Conservation (phyloP, 2,329 filamentous ascomycete genomes). For the Raffaelea ambrosiae region DNA sequence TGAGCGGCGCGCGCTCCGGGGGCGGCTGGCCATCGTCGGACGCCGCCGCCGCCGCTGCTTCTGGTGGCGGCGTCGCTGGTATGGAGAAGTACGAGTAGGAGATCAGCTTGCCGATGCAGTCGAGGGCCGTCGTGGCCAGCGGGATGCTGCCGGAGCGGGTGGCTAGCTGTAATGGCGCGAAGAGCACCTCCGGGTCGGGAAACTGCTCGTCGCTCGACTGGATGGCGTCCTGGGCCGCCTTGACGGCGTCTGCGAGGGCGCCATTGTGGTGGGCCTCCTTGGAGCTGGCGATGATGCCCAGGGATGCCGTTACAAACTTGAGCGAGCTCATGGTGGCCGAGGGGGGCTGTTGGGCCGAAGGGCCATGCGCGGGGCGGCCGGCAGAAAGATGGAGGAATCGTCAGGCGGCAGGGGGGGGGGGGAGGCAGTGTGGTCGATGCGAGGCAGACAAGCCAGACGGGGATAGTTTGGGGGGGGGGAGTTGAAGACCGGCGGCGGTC, state of each 20-base stretch:
- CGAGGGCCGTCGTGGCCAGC: slow-evolving; percentile 80
- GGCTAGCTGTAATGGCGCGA: slow-evolving; percentile 82
- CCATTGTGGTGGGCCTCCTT: slow-evolving; percentile 87
- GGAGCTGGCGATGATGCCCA: slow-evolving; percentile 85
- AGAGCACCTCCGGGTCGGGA: slow-evolving; percentile 86
- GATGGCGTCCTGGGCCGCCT: slow-evolving; percentile 76
- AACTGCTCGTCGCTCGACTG: slow-evolving; percentile 73
- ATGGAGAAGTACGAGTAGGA: slow-evolving; percentile 95
- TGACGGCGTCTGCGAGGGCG: slow-evolving; percentile 71
- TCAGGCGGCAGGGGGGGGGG: not conserved
- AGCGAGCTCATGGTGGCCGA: slow-evolving; percentile 75
- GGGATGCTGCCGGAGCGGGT: slow-evolving; percentile 79
- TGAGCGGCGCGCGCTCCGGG: slow-evolving; percentile 59
- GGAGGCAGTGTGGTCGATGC: slow-evolving; percentile 1
- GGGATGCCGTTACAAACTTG: slow-evolving; percentile 87
- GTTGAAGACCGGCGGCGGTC: too few relatives aligned
- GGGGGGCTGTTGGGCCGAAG: slow-evolving; percentile 25
- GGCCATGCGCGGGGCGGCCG: slow-evolving; percentile 32
- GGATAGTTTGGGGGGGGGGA: too few relatives aligned
- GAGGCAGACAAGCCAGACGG: too few relatives aligned
- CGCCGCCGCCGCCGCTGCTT: not conserved
- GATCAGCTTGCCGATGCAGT: slow-evolving; percentile 98
- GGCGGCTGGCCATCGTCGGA: slow-evolving; percentile 26
- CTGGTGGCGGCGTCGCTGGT: slow-evolving; percentile 39
- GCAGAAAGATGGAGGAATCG: not conserved